A percentile compares a stretch with the other conserved stretches of the same genome.
phyloP scores from a whole-genome alignment of 768 basidiomycete genomes.

The Lepiota brunneoincarnata region DNA sequence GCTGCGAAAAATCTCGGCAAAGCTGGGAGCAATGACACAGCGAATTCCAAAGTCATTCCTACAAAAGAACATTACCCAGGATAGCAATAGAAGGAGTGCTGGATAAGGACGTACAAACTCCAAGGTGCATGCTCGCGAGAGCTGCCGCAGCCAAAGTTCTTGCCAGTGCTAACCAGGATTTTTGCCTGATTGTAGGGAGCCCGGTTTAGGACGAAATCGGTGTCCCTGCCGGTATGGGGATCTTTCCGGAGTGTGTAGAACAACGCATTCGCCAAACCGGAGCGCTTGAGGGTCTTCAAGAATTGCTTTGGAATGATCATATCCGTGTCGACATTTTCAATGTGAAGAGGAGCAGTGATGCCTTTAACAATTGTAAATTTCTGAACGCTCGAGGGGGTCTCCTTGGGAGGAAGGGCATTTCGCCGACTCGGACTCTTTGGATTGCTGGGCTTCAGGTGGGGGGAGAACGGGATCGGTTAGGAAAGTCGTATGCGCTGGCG shows the following conservation, averaged over 20 bases:
- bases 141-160: slow-evolving; percentile 90
- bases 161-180: slow-evolving; percentile 80
- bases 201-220: slow-evolving; percentile 83
- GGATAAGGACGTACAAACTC: slow-evolving; percentile 58
- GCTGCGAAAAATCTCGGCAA: slow-evolving; percentile 88
- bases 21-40: slow-evolving; percentile 83
- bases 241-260: slow-evolving; percentile 83
- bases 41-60: slow-evolving; percentile 90
- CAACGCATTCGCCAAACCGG: slow-evolving; percentile 78
- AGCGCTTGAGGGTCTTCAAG: slow-evolving; percentile 88
- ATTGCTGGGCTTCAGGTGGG: slow-evolving; percentile 40
- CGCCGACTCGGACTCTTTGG: slow-evolving; percentile 29
- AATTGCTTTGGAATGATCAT: slow-evolving; percentile 96
- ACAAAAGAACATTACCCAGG: neutral
- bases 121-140: slow-evolving; percentile 91
- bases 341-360: slow-evolving; percentile 75
- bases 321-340: slow-evolving; percentile 88
- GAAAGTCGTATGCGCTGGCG: slow-evolving; percentile 70
- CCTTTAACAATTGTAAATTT: slow-evolving; percentile 74
- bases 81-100: neutral
- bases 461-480: slow-evolving; percentile 67
- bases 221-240: slow-evolving; percentile 73
- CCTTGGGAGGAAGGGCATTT: slow-evolving; percentile 35
- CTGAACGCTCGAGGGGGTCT: slow-evolving; percentile 45
- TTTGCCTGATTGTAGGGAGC: slow-evolving; percentile 71